Percentiles rank a stretch among this genome's conserved stretches.
phyloP scores from a whole-genome alignment of 2,329 filamentous ascomycete species.

The Elsinoe arachidis region DNA sequence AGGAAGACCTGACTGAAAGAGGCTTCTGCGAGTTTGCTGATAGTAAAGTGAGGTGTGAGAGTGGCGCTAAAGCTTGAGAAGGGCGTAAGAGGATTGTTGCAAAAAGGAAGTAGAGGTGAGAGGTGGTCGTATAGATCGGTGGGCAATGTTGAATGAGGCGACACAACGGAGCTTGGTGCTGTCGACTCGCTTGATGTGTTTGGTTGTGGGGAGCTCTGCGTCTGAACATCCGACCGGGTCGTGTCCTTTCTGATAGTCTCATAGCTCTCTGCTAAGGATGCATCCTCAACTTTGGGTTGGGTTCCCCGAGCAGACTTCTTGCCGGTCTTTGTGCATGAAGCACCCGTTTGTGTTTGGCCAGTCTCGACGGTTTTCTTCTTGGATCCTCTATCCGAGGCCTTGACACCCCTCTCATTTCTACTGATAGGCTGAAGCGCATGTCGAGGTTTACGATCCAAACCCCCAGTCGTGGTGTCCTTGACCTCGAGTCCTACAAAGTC shows the following conservation, averaged over 20 bases:
- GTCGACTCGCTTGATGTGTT: neutral
- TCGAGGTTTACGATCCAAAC: neutral
- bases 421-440: neutral
- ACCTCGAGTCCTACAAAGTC: neutral
- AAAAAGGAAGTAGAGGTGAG: conserved; percentile 22
- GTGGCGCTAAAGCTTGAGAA: conserved; percentile 36
- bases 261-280: too few species aligned
- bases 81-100: conserved; percentile 25
- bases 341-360: too few species aligned
- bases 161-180: neutral
- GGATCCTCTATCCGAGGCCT: neutral
- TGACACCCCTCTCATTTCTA: neutral
- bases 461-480: neutral
- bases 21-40: conserved; percentile 57
- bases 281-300: too few species aligned
- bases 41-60: conserved; percentile 37
- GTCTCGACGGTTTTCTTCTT: neutral
- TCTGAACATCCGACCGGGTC: conserved; percentile 16
- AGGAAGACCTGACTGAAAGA: conserved; percentile 60
- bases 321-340: too few species aligned
- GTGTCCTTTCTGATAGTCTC: too few species aligned
- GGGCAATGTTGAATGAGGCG: neutral
- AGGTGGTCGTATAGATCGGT: conserved; percentile 18
- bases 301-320: too few species aligned
- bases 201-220: neutral